Evolutionary conservation across 345 rosid species (phyloP).

Genomic region (Zanthoxylum bungeanum): DNA sequence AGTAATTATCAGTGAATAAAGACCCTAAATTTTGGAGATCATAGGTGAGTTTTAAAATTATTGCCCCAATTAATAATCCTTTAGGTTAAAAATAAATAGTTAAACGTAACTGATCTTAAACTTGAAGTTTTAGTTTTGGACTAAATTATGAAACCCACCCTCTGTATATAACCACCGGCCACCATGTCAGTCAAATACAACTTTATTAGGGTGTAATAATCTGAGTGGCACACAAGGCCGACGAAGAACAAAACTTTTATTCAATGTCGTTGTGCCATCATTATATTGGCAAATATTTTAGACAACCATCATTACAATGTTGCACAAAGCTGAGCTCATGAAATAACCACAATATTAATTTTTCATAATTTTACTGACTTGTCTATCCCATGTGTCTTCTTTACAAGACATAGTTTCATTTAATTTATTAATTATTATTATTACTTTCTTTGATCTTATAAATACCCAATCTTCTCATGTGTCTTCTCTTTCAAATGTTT

Average conservation of each 20-base stretch:
- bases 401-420: background rate
- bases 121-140: too few species aligned
- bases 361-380: constrained; percentile 23
- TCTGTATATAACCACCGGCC: too few species aligned
- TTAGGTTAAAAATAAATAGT: too few species aligned
- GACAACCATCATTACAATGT: constrained; percentile 22
- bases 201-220: constrained; percentile 27
- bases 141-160: too few species aligned
- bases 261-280: constrained; percentile 18
- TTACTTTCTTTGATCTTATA: background rate
- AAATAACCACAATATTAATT: constrained; percentile 35
- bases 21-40: too few species aligned
- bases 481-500: too few species aligned
- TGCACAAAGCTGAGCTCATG: constrained; percentile 28
- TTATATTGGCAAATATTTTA: constrained; percentile 17
- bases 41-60: too few species aligned
- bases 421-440: background rate
- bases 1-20: too few species aligned
- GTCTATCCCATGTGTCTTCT: constrained; percentile 17
- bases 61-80: too few species aligned
- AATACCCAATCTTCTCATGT: background rate
- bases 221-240: constrained; percentile 41
- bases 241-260: constrained; percentile 11
- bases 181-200: constrained; percentile 40
- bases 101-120: too few species aligned